Evolutionary conservation across 2,329 filamentous ascomycete genomes (phyloP).

Genomic region (Fusarium brevicatenulatum): DNA sequence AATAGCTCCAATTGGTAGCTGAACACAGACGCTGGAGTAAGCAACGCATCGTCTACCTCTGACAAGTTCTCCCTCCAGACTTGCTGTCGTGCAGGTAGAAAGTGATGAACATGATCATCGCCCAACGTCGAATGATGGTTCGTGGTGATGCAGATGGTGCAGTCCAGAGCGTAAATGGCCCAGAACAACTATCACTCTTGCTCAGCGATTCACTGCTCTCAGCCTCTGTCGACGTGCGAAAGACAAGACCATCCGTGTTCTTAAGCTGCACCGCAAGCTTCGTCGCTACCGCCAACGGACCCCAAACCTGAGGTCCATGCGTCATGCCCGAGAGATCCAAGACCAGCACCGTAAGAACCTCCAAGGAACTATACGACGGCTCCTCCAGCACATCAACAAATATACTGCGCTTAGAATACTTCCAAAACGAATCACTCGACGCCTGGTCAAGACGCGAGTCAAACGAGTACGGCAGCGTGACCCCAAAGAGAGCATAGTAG

Average conservation of each 20-base stretch:
- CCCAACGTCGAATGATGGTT: neutral
- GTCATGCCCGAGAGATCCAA: neutral
- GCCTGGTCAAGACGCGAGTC: neutral
- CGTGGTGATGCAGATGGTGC: neutral
- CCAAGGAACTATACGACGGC: neutral
- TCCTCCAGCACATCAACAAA: neutral
- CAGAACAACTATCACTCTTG: neutral
- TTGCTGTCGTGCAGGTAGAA: neutral
- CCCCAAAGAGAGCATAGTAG: neutral
- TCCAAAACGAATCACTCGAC: constrained; percentile 3
- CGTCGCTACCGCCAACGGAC: neutral
- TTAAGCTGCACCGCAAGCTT: neutral
- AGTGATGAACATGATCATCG: neutral
- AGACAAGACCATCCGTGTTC: neutral
- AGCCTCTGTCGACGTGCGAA: neutral
- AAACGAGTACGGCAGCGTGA: neutral
- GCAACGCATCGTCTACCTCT: neutral
- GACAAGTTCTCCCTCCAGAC: neutral
- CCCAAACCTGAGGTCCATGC: neutral
- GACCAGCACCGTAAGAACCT: neutral
- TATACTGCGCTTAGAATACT: neutral
- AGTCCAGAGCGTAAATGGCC: neutral
- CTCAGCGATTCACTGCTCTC: neutral
- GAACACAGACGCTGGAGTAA: neutral
- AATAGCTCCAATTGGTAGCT: neutral